phyloP scores from a whole-genome alignment of 495 filamentous ascomycete genomes.

The Aspergillus conjunctus region DNA sequence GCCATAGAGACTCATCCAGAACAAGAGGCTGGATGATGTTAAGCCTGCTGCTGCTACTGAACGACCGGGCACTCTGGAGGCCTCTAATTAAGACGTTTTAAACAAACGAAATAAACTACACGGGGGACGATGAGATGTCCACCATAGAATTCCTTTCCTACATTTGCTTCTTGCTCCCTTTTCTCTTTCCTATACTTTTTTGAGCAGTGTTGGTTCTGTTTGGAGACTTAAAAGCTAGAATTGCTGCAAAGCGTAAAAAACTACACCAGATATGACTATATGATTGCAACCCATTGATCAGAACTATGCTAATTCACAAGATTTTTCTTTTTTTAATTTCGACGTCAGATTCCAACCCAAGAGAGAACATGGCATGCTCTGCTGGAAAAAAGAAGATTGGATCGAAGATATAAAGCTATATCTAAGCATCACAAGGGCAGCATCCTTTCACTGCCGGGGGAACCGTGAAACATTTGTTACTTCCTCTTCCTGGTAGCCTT shows the following conservation, averaged over 20 bases:
- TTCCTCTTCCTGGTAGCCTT: slow-evolving; percentile 20
- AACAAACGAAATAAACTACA: slow-evolving; percentile 4
- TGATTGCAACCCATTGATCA: slow-evolving; percentile 10
- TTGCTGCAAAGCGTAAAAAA: slow-evolving; percentile 10
- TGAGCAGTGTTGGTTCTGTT: neutral
- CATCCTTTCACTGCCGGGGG: neutral
- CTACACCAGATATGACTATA: slow-evolving; percentile 15
- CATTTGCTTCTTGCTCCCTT: slow-evolving; percentile 5
- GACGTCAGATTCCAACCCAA: neutral
- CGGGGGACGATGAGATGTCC: slow-evolving; percentile 18
- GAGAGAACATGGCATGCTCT: neutral
- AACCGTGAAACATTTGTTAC: slow-evolving; percentile 5
- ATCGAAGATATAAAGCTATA: neutral
- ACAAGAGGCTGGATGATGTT: slow-evolving; percentile 47
- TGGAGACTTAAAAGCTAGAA: slow-evolving; percentile 15
- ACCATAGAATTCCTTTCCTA: slow-evolving; percentile 20
- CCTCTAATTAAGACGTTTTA: slow-evolving; percentile 17
- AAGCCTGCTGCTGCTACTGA: slow-evolving; percentile 50
- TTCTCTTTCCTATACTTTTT: slow-evolving; percentile 7
- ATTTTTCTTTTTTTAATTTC: slow-evolving; percentile 3
- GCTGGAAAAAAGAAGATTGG: slow-evolving; percentile 2
- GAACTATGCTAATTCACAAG: slow-evolving; percentile 2
- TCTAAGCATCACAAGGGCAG: neutral
- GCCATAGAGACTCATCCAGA: slow-evolving; percentile 53
- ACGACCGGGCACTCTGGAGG: slow-evolving; percentile 46